These are phyloP conservation scores for Tylopilus intermedius DNA, from an alignment of 768 basidiomycete genomes.

Conservation along the genomic window DNA sequence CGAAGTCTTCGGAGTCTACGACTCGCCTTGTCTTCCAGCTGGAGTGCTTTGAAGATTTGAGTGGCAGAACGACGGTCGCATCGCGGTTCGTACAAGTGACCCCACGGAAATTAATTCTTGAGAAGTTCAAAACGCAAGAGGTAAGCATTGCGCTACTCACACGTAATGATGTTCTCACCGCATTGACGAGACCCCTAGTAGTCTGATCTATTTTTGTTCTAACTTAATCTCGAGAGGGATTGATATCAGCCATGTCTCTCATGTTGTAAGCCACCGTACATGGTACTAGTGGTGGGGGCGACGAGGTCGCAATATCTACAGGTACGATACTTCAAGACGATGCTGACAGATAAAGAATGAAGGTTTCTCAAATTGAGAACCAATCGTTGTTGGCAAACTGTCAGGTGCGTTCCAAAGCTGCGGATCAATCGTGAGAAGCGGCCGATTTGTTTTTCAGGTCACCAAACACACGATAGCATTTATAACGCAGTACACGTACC, in stretches of 20 bases:
- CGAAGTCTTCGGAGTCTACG: constrained; percentile 94
- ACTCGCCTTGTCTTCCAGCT: constrained; percentile 76
- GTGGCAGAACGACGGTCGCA: constrained; percentile 17
- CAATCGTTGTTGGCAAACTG: constrained; percentile 54
- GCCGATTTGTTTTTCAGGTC: constrained; percentile 14
- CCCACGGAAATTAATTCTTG: constrained; percentile 71
- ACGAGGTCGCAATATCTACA: constrained; percentile 27
- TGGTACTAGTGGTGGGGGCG: neutral
- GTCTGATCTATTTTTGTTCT: constrained; percentile 93
- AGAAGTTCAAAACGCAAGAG: constrained; percentile 74
- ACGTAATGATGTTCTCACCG: neutral
- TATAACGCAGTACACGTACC: neutral
- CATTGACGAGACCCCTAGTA: constrained; percentile 35
- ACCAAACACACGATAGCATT: constrained; percentile 15
- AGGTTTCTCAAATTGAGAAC: constrained; percentile 58
- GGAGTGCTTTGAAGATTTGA: constrained; percentile 68
- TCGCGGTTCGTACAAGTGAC: constrained; percentile 70
- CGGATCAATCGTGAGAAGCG: neutral
- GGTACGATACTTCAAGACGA: constrained; percentile 84
- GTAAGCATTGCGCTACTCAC: constrained; percentile 37
- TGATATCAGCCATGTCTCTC: constrained; percentile 86
- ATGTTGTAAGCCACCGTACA: constrained; percentile 77
- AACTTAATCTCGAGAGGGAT: constrained; percentile 95
- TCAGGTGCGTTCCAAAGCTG: constrained; percentile 53
- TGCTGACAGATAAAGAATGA: constrained; percentile 69